A percentile compares a stretch with the other conserved stretches of the same genome.
phyloP scores from a whole-genome alignment of 805 yeast genomes.

The Yarrowia bubula region DNA sequence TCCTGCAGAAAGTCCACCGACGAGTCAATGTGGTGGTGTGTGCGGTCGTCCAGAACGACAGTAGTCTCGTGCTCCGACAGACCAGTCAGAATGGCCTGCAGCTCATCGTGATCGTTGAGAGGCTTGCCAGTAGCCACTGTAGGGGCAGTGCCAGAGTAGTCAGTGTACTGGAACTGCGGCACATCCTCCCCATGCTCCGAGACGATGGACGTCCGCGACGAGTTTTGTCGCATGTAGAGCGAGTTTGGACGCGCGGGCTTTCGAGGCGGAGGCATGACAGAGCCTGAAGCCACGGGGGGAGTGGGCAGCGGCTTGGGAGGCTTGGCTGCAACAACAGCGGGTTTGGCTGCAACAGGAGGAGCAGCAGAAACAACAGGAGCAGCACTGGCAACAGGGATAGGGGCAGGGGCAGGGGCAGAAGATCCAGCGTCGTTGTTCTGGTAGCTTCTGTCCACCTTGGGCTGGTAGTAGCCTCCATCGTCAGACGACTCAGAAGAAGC shows the following conservation, averaged over 20 bases:
- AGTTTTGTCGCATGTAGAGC: constrained; percentile 9
- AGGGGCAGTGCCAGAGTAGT: not conserved
- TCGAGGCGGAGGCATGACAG: constrained; percentile 14
- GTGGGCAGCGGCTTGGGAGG: constrained; percentile 16
- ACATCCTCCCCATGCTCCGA: constrained; percentile 6
- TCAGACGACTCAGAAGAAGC: constrained; percentile 10
- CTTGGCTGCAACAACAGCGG: not conserved
- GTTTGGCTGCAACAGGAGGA: not conserved
- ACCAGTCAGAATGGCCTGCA: constrained; percentile 40
- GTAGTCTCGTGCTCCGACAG: constrained; percentile 38
- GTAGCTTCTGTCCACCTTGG: not conserved
- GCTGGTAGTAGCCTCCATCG: constrained; percentile 17
- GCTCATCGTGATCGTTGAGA: constrained; percentile 34
- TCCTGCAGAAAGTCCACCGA: constrained; percentile 41
- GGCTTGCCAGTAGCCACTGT: constrained; percentile 9
- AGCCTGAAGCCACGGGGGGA: not conserved
- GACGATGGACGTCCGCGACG: constrained; percentile 3
- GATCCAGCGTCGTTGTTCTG: not conserved
- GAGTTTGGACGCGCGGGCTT: constrained; percentile 28
- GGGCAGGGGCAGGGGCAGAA: not conserved
- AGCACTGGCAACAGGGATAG: not conserved
- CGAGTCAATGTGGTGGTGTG: constrained; percentile 37
- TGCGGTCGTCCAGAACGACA: constrained; percentile 37
- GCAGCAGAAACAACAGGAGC: not conserved
- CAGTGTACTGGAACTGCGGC: constrained; percentile 19